Evolutionary conservation across 306 rosid genomes (phyloP).

Genomic region (Amphicarpaea edgeworthii): DNA sequence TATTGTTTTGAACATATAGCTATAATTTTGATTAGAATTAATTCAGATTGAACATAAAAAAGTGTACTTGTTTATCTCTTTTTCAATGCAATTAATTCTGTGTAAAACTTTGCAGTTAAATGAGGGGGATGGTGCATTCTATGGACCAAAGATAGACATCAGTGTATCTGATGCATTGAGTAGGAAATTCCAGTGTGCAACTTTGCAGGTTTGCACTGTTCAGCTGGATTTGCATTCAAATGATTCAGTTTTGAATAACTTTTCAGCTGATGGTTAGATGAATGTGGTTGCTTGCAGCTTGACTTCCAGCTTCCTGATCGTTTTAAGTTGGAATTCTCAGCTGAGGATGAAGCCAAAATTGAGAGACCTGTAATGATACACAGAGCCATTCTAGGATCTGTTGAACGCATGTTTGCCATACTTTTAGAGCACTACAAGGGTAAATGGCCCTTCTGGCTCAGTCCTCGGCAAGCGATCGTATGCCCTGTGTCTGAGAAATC

Average conservation of each 20-base stretch:
- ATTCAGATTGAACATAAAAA: neutral
- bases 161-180: conserved; percentile 90
- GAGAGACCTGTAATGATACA: conserved; percentile 96
- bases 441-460: conserved; percentile 99
- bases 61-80: conserved; percentile 7
- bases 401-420: conserved; percentile 94
- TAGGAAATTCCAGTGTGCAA: conserved; percentile 93
- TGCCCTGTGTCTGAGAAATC: conserved; percentile 95
- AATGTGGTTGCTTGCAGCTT: conserved; percentile 74
- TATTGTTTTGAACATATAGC: conserved; percentile 22
- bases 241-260: conserved; percentile 23
- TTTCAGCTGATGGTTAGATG: conserved; percentile 34
- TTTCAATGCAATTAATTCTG: conserved; percentile 28
- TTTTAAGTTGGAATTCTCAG: conserved; percentile 85
- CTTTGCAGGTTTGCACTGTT: conserved; percentile 76
- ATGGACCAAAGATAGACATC: conserved; percentile 95
- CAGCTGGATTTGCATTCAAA: conserved; percentile 19
- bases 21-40: neutral
- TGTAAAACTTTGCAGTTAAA: conserved; percentile 61
- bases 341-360: conserved; percentile 95
- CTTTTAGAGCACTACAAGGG: conserved; percentile 95
- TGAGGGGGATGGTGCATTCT: conserved; percentile 97
- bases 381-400: conserved; percentile 93
- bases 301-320: conserved; percentile 97
- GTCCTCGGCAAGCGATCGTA: conserved; percentile 95